These are phyloP conservation scores for Amphibolis antarctica DNA, from an alignment of 106 monocot genomes.

Conservation along the genomic window DNA sequence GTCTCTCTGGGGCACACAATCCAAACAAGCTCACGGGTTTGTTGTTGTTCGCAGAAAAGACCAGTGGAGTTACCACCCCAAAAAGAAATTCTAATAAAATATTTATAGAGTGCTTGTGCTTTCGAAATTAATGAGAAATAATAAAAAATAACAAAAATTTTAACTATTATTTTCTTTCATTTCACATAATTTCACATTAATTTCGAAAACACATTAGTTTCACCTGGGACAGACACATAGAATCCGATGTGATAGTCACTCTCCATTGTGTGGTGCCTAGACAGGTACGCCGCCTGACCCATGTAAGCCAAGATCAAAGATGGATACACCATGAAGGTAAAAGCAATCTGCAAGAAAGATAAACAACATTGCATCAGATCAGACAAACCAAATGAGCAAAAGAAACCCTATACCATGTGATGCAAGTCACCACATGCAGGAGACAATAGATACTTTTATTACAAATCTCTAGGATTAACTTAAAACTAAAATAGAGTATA, in stretches of 20 bases:
- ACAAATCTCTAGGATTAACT: not conserved
- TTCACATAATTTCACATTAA: too few relatives aligned
- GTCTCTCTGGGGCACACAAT: constrained; percentile 12
- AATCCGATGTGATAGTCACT: constrained; percentile 12
- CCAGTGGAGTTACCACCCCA: not conserved
- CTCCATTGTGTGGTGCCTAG: constrained; percentile 9
- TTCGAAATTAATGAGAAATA: too few relatives aligned
- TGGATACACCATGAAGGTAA: constrained; percentile 15
- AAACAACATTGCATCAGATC: not conserved
- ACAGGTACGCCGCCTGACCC: constrained; percentile 19
- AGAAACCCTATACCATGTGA: too few relatives aligned
- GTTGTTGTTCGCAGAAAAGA: not conserved
- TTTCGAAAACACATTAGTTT: too few relatives aligned
- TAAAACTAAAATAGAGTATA: too few relatives aligned
- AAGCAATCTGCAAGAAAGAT: constrained; percentile 13
- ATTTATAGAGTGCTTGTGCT: too few relatives aligned
- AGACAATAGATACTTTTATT: not conserved
- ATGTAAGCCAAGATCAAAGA: constrained; percentile 18
- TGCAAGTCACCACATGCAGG: not conserved
- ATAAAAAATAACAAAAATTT: too few relatives aligned
- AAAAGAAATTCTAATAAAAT: not conserved
- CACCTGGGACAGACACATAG: constrained; percentile 64
- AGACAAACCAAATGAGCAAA: too few relatives aligned
- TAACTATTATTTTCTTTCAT: too few relatives aligned
- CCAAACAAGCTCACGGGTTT: too few relatives aligned